Conservation (phyloP, 2,329 filamentous ascomycete genomes). For the Cladosporium sp. region DNA sequence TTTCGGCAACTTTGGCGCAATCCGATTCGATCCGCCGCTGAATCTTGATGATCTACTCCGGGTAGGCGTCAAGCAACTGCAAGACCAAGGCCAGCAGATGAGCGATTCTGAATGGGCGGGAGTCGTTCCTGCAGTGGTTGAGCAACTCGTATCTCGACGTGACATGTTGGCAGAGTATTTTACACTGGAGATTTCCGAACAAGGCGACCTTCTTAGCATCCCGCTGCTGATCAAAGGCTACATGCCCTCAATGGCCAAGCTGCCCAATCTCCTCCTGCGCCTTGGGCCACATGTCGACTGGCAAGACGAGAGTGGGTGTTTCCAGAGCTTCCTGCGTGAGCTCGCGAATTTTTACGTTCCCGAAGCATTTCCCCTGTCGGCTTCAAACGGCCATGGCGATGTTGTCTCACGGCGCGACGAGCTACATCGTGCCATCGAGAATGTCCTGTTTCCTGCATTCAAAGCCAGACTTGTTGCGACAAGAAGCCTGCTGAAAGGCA, state of each 20-base stretch:
- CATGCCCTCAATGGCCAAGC: constrained; percentile 73
- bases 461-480: constrained; percentile 78
- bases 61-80: constrained; percentile 66
- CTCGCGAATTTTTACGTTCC: constrained; percentile 87
- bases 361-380: constrained; percentile 62
- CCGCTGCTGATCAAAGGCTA: constrained; percentile 87
- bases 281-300: constrained; percentile 86
- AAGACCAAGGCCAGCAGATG: constrained; percentile 26
- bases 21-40: constrained; percentile 72
- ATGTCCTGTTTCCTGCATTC: constrained; percentile 85
- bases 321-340: constrained; percentile 77
- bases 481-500: constrained; percentile 64
- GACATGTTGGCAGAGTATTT: constrained; percentile 95
- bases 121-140: constrained; percentile 59
- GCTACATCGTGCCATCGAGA: constrained; percentile 70
- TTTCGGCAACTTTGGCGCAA: constrained; percentile 87
- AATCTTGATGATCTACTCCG: constrained; percentile 63
- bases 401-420: constrained; percentile 35
- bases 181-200: constrained; percentile 69
- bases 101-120: constrained; percentile 60
- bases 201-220: constrained; percentile 70
- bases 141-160: constrained; percentile 65
- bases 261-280: constrained; percentile 80
- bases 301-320: constrained; percentile 77
- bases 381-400: constrained; percentile 29